Conservation (phyloP, 2,329 filamentous ascomycete genomes). For the Ophiostoma tasmaniense region DNA sequence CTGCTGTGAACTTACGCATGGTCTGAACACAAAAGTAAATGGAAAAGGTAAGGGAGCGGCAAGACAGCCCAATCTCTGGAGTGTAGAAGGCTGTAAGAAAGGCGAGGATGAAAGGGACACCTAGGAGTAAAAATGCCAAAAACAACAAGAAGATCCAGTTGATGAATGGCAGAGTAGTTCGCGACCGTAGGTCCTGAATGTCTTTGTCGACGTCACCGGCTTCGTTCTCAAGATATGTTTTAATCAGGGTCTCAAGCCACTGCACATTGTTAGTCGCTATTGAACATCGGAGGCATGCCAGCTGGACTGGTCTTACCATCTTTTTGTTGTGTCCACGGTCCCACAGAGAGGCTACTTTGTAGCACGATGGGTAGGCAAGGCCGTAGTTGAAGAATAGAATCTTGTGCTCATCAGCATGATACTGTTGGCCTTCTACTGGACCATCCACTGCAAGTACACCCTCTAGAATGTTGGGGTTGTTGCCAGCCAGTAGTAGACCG, state of each 20-base stretch:
- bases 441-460: conserved; percentile 22
- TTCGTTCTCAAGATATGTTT: conserved; percentile 7
- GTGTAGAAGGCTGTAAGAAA: conserved; percentile 24
- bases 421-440: background rate
- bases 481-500: conserved; percentile 24
- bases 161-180: conserved; percentile 15
- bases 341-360: conserved; percentile 25
- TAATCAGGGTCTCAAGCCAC: conserved; percentile 22
- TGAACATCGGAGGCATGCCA: too few species aligned
- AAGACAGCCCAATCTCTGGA: conserved; percentile 23
- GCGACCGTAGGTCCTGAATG: conserved; percentile 17
- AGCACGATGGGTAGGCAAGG: conserved; percentile 24
- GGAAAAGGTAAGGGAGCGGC: conserved; percentile 23
- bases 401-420: background rate
- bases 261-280: background rate
- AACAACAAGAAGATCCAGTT: conserved; percentile 22
- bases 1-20: conserved; percentile 3
- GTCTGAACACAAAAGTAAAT: conserved; percentile 20
- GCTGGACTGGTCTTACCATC: background rate
- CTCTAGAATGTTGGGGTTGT: conserved; percentile 26
- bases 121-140: conserved; percentile 20
- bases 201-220: conserved; percentile 8
- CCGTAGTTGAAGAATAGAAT: conserved; percentile 7
- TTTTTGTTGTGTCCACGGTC: conserved; percentile 24
- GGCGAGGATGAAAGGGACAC: conserved; percentile 21